Base-by-base conservation (phyloP, 768 basidiomycete genomes). In the Agaricus blazei region DNA sequence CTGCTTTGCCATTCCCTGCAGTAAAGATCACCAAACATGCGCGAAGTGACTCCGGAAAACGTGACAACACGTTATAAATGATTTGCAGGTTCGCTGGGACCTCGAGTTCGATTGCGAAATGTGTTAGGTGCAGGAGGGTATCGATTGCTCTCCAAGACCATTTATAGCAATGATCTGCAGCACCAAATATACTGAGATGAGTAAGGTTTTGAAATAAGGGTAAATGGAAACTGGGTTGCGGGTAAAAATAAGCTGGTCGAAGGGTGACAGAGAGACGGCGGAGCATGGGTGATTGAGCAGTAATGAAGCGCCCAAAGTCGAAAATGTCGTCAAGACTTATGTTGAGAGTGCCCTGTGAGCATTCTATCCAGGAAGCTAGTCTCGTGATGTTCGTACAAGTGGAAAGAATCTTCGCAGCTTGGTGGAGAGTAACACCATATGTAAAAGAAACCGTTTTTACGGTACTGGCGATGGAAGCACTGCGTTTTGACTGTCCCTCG, bases 381-480 rank as follows among this genome's bases (percentile, higher is more conserved):
- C 48, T 49, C 14, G 54, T 56, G 8, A 50, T 36, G 19, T 31
- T 37, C 9, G 19, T 49, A 41, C 54, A 56, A 3, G 23, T 27
- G 4, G 54, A 47, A 28, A 56, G 54, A 8, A 56, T 56, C 44
- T 29, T 49, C 12, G 47, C 48, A 26, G 54, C 54, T 12, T 56
- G 54, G 48, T 56, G 54, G 27, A 56, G 44, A 8, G 48, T 56
- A 41, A 50, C 48, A 28, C 48, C 54, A 31, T 56, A 49, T 15
- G 54, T 50, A 41, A 56, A 50, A 40, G 54, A 56, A 11, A 56
- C n/a, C 41, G 54, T 49, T 44, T 36, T 56, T 7, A 56, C 38
- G 26, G 54, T 41, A 34, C 34, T 49, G 48, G 48, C 14, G 31
- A 49, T 36, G 7, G 41, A 49, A 29, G 26, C 19, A n/a, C 23